phyloP scores from a whole-genome alignment of 2,329 filamentous ascomycete species.

The Blastomyces silverae region DNA sequence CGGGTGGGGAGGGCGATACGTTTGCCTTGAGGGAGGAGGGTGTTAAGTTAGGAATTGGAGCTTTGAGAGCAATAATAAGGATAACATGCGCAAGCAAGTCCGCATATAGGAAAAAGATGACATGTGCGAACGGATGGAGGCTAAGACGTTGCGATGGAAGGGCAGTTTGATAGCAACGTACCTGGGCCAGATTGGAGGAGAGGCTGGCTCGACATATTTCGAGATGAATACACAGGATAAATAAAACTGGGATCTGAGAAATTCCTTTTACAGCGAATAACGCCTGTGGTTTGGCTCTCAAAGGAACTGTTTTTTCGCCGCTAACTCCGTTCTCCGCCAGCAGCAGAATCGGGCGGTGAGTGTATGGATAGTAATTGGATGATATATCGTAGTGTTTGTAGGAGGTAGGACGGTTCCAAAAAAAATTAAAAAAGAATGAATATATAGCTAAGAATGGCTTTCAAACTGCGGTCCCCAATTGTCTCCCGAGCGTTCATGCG shows the following conservation, averaged over 20 bases:
- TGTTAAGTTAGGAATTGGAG: conserved; percentile 8
- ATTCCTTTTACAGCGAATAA: background rate
- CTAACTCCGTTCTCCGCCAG: background rate
- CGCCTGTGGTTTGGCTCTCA: background rate
- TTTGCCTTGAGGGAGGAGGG: conserved; percentile 56
- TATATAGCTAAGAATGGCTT: background rate
- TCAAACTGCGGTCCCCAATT: background rate
- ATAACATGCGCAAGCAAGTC: too few species aligned
- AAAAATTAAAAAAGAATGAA: background rate
- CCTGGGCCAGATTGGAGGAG: conserved; percentile 90
- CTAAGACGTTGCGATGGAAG: conserved; percentile 11
- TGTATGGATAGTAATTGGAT: background rate
- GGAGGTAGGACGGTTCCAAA: background rate
- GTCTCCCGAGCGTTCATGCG: background rate
- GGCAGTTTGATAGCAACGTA: conserved; percentile 40
- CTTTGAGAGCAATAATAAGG: too few species aligned
- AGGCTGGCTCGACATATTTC: conserved; percentile 86
- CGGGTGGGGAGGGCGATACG: conserved; percentile 95
- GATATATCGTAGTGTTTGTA: too few species aligned
- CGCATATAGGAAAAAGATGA: too few species aligned
- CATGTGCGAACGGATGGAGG: too few species aligned
- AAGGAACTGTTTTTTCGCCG: background rate
- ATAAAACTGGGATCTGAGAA: background rate
- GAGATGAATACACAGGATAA: background rate
- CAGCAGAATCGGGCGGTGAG: background rate